Percentiles rank a stretch among this genome's conserved stretches.
Evolutionary conservation across 169 alveolate genomes (phyloP).

Genomic region (Perkinsus olseni): DNA sequence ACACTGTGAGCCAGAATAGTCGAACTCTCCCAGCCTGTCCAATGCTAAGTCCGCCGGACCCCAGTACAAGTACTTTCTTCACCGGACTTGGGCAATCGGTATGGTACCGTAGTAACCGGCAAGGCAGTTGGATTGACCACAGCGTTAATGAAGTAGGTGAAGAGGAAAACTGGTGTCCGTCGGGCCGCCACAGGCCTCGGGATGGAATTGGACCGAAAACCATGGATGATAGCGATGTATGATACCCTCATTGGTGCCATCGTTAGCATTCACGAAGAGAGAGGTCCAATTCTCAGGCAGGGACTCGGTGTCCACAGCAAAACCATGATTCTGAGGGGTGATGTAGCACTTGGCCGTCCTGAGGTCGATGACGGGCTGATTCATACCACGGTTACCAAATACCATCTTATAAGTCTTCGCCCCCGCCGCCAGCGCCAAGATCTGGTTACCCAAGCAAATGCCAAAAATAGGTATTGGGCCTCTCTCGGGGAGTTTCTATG

Average conservation of each 20-base stretch:
- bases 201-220: constrained; percentile 72
- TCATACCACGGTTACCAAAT: constrained; percentile 65
- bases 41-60: constrained; percentile 61
- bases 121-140: constrained; percentile 18
- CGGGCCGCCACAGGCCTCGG: constrained; percentile 74
- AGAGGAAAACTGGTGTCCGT: constrained; percentile 66
- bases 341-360: constrained; percentile 68
- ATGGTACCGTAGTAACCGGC: constrained; percentile 50
- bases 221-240: constrained; percentile 56
- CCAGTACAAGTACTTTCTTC: not conserved
- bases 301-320: constrained; percentile 42
- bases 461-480: constrained; percentile 63
- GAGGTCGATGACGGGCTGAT: constrained; percentile 73
- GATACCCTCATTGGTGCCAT: constrained; percentile 66
- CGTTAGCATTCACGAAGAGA: constrained; percentile 68
- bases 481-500: constrained; percentile 30
- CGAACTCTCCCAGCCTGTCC: constrained; percentile 86
- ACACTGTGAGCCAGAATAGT: constrained; percentile 75
- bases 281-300: constrained; percentile 16
- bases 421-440: constrained; percentile 70
- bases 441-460: constrained; percentile 71
- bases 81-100: not conserved
- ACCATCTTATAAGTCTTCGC: constrained; percentile 68
- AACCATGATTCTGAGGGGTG: constrained; percentile 75
- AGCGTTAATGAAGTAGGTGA: constrained; percentile 52